A percentile compares a stretch with the other conserved stretches of the same genome.
These are phyloP conservation scores for Kalmusia sp. DNA, from an alignment of 2,329 filamentous ascomycete genomes.

Conservation along the genomic window DNA sequence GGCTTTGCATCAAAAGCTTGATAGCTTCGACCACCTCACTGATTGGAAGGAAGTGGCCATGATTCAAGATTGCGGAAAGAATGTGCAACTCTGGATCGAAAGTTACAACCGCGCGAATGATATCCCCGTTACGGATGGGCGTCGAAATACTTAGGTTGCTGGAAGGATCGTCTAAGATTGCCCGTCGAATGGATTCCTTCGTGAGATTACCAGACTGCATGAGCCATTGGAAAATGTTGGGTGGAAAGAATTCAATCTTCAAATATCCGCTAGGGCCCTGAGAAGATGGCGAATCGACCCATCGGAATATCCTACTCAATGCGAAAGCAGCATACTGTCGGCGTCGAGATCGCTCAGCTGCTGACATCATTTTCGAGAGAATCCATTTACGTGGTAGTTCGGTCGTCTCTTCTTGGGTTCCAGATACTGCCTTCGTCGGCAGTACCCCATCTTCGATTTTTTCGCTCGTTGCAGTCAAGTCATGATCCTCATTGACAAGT, in stretches of 20 bases:
- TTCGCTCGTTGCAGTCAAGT: conserved; percentile 25
- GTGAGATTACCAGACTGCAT: conserved; percentile 62
- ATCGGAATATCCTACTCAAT: conserved; percentile 57
- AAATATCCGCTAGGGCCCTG: conserved; percentile 30
- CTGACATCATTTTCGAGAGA: conserved; percentile 35
- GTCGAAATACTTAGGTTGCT: conserved; percentile 55
- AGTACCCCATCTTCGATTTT: conserved; percentile 21
- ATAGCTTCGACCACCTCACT: conserved; percentile 72
- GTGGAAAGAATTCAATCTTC: conserved; percentile 54
- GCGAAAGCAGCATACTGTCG: conserved; percentile 68
- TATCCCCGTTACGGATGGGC: conserved; percentile 63
- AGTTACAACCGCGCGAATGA: conserved; percentile 67
- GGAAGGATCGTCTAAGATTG: conserved; percentile 38
- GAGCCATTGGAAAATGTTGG: conserved; percentile 65
- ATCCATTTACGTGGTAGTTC: conserved; percentile 58
- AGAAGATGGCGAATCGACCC: conserved; percentile 19
- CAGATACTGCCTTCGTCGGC: conserved; percentile 23
- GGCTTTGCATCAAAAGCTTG: conserved; percentile 70
- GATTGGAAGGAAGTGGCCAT: conserved; percentile 68
- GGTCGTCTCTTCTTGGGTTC: conserved; percentile 19
- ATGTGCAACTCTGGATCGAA: conserved; percentile 74
- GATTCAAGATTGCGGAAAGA: conserved; percentile 68
- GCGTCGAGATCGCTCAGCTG: conserved; percentile 63
- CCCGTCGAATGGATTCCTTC: conserved; percentile 52
- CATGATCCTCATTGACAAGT: conserved; percentile 5